Evolutionary conservation across 2,329 filamentous ascomycete genomes (phyloP), one percentile per base, ranked within the genome.

Genomic region (Fusarium domesticum): DNA sequence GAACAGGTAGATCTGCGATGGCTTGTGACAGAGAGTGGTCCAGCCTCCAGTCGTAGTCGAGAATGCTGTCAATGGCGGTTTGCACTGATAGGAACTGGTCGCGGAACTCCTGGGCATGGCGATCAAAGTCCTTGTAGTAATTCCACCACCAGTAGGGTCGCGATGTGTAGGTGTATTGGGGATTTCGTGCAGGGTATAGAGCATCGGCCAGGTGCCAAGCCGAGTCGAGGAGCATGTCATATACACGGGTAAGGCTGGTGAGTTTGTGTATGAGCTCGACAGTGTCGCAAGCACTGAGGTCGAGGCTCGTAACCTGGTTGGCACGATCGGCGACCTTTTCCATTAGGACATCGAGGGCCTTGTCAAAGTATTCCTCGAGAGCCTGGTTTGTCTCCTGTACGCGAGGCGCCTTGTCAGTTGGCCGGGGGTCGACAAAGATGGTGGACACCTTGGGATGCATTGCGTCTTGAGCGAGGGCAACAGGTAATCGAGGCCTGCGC

Each of bases 121-220:
- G 54, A 34, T 66, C 61, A 44, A 68, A 60, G 36, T 68, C 60
- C 40, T 63, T 65, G 48, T 67, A 60, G 28, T 68, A 61, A 31
- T 69, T 57, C 65, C 67, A 70, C 66, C 67, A 70, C 67, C 67
- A 70, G 35, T 65, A 69, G 1, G 67, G 67, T n/a, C 64, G 54
- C 16, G 54, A 55, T 23, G 53, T 59, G 49, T 69, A 69, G 6
- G 43, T 52, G 35, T 68, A 68, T 38, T 66, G 62, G 30, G 64
- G 54, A 33, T 63, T 54, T n/a, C 60, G 60, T 2, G 56, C 63
- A 28, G 65, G 63, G 36, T 66, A 66, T 15, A 69, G 45, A 1
- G 62, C 56, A 42, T 69, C 66, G 20, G 58, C 41, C 18, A 68
- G 39, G 35, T 69, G 66, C 62, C 63, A 67, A 14, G 65, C 61